Conservation (phyloP, 352 stramenopile species). For the Globisporangium splendens region DNA sequence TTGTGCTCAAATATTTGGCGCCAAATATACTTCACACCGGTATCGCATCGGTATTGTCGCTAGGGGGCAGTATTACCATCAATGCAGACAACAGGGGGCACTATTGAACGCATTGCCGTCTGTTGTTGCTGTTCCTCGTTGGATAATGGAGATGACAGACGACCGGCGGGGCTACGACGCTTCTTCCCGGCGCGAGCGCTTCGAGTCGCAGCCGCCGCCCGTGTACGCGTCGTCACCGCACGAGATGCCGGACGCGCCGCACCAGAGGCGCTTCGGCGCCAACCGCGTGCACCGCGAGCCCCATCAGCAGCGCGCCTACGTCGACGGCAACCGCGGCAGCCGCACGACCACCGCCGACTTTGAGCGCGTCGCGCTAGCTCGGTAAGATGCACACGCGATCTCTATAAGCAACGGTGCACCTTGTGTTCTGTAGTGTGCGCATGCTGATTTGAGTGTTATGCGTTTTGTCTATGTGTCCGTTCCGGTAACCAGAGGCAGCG, state of each 20-base stretch:
- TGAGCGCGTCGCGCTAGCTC: conserved; percentile 1
- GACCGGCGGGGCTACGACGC: background rate
- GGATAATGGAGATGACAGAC: conserved; percentile 3
- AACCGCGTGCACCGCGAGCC: background rate
- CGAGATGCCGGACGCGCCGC: background rate
- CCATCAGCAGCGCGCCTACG: conserved; percentile 6
- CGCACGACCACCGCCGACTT: conserved; percentile 2
- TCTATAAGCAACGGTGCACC: too few species aligned
- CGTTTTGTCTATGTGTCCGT: background rate
- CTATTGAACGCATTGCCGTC: background rate
- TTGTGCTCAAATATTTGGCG: conserved; percentile 3
- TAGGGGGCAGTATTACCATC: too few species aligned
- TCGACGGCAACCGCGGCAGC: background rate
- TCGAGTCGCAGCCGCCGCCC: background rate
- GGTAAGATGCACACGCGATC: background rate
- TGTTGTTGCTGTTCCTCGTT: background rate
- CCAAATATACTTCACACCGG: background rate
- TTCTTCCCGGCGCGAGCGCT: background rate
- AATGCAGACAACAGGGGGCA: background rate
- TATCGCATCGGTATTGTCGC: background rate
- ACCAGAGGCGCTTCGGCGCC: background rate
- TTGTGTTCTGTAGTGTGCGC: background rate
- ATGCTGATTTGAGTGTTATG: background rate
- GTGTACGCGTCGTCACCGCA: background rate
- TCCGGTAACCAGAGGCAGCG: background rate